Evolutionary conservation across 495 filamentous ascomycete genomes (phyloP).

Genomic region (Penicillium flavigenum): DNA sequence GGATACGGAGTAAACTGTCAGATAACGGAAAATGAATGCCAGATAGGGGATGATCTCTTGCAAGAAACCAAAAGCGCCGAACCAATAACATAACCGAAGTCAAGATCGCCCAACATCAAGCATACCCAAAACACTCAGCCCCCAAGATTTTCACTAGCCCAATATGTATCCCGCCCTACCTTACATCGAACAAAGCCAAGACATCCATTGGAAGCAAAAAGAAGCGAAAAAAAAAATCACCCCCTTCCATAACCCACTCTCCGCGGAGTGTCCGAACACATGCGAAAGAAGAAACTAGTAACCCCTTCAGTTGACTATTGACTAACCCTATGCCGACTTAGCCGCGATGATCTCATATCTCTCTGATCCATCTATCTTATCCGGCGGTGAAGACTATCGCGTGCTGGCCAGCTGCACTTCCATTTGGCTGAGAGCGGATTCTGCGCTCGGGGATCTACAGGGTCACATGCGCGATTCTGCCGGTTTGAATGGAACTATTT

Average conservation of each 20-base stretch:
- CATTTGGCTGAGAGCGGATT: constrained; percentile 1
- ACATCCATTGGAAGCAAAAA: constrained; percentile 3
- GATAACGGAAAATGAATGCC: not conserved
- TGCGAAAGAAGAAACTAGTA: not conserved
- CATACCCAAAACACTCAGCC: constrained; percentile 1
- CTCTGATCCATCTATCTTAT: constrained; percentile 21
- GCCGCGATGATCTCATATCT: constrained; percentile 28
- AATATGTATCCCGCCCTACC: not conserved
- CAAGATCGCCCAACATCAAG: not conserved
- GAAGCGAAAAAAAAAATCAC: not conserved
- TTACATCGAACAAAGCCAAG: not conserved
- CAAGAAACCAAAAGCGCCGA: not conserved
- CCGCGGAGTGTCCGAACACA: not conserved
- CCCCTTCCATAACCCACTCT: constrained; percentile 1
- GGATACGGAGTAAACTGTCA: not conserved
- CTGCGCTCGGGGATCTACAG: constrained; percentile 22
- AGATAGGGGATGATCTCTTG: not conserved
- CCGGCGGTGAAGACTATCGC: constrained; percentile 26
- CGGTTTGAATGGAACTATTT: not conserved
- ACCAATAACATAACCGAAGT: not conserved
- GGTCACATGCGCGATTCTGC: constrained; percentile 25
- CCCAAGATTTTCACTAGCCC: constrained; percentile 3
- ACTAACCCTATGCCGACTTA: constrained; percentile 27
- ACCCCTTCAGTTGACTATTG: constrained; percentile 20
- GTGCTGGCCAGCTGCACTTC: not conserved